Evolutionary conservation across 1,284 basidiomycete species (phyloP).

Genomic region (Papiliotrema fonsecae): DNA sequence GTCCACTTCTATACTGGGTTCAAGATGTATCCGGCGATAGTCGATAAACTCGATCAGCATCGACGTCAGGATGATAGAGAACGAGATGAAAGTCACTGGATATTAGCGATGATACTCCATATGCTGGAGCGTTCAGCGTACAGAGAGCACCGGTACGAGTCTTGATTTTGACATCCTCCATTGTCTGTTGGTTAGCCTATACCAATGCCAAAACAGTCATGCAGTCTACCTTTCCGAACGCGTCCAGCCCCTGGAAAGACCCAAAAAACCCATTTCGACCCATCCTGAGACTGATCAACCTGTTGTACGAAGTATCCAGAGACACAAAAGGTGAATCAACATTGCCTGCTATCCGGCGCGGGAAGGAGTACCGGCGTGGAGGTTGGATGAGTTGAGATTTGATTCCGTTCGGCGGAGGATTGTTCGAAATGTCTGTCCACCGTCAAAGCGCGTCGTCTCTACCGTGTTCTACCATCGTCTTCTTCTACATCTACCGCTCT

Average conservation of each 20-base stretch:
- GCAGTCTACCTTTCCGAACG: constrained; percentile 83
- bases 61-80: constrained; percentile 85
- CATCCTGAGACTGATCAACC: no score
- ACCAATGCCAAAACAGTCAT: not conserved
- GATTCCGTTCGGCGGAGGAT: no score
- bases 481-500: no score
- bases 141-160: constrained; percentile 86
- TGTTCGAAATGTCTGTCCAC: no score
- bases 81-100: constrained; percentile 84
- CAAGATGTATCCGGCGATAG: constrained; percentile 79
- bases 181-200: constrained; percentile 59
- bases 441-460: no score
- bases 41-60: constrained; percentile 92
- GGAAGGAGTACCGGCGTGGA: no score
- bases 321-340: no score
- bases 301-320: no score
- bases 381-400: no score
- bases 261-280: constrained; percentile 48
- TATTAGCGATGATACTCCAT: not conserved
- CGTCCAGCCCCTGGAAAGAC: constrained; percentile 63
- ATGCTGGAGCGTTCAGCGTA: constrained; percentile 50
- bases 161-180: constrained; percentile 96
- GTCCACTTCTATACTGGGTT: constrained; percentile 89
- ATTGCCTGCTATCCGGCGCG: no score
- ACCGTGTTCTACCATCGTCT: no score